phyloP scores from a whole-genome alignment of 2,329 filamentous ascomycete genomes.

The Colletotrichum cordylinicola region DNA sequence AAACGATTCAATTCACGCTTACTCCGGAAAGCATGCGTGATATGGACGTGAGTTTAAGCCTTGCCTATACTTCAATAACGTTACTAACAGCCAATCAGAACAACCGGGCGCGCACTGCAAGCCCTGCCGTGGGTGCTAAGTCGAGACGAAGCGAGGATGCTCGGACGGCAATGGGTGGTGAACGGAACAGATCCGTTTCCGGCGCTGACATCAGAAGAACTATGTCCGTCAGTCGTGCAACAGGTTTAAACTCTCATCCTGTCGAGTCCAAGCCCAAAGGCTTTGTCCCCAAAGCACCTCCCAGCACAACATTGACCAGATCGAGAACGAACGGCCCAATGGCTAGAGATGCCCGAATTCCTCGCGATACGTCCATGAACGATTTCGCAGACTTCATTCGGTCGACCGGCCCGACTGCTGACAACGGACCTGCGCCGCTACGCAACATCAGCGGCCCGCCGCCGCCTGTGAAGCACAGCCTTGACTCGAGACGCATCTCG shows the following conservation, averaged over 20 bases:
- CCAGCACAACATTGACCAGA: constrained; percentile 34
- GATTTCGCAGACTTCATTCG: constrained; percentile 93
- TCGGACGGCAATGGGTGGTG: constrained; percentile 38
- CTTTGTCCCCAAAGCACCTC: constrained; percentile 36
- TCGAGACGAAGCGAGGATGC: constrained; percentile 54
- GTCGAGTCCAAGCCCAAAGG: constrained; percentile 27
- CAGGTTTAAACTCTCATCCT: constrained; percentile 42
- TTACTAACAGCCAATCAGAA: constrained; percentile 35
- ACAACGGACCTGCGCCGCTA: constrained; percentile 39
- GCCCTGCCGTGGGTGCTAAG: constrained; percentile 46
- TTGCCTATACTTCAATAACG: not conserved
- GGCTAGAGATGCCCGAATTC: constrained; percentile 76
- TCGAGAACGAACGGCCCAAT: constrained; percentile 36
- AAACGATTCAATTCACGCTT: constrained; percentile 83
- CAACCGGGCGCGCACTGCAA: constrained; percentile 41
- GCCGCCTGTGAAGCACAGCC: constrained; percentile 38
- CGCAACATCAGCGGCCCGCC: constrained; percentile 37
- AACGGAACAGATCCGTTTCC: constrained; percentile 38
- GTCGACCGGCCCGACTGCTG: constrained; percentile 75
- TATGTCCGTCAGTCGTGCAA: constrained; percentile 36
- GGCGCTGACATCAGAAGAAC: constrained; percentile 46
- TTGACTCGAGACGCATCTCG: constrained; percentile 42
- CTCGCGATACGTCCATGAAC: constrained; percentile 69
- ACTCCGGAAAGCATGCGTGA: constrained; percentile 82
- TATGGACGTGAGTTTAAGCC: constrained; percentile 40